A percentile compares a stretch with the other conserved stretches of the same genome.
These are phyloP conservation scores for Cyberlindnera veronae DNA, from an alignment of 805 yeast species.

Conservation along the genomic window DNA sequence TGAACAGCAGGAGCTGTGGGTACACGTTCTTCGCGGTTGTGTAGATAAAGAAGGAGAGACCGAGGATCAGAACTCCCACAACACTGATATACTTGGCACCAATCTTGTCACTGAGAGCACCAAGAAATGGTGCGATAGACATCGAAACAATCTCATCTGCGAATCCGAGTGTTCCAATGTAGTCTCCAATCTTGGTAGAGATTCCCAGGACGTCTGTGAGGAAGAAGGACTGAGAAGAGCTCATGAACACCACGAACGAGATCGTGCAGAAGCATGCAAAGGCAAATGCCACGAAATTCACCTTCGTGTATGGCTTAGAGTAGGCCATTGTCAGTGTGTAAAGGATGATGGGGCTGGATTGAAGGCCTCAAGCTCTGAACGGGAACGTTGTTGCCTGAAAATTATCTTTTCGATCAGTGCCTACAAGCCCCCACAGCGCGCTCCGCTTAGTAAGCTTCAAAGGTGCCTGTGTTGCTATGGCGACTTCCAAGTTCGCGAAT, in stretches of 20 bases:
- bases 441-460: too few species aligned
- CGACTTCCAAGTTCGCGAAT: too few species aligned
- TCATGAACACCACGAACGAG: conserved; percentile 40
- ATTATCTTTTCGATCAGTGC: conserved; percentile 4
- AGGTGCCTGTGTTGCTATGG: too few species aligned
- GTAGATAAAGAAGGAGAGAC: conserved; percentile 45
- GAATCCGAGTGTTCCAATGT: conserved; percentile 48
- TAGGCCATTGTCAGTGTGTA: conserved; percentile 11
- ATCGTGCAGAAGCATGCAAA: conserved; percentile 38
- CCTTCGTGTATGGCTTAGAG: conserved; percentile 21
- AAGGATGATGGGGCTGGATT: too few species aligned
- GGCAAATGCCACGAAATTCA: conserved; percentile 32
- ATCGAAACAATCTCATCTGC: conserved; percentile 59
- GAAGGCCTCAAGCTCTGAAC: background rate
- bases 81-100: conserved; percentile 55
- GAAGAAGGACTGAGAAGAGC: conserved; percentile 43
- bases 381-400: background rate
- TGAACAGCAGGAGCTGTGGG: conserved; percentile 47
- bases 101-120: conserved; percentile 57
- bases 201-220: conserved; percentile 35
- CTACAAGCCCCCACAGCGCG: background rate
- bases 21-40: conserved; percentile 43
- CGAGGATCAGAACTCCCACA: conserved; percentile 45
- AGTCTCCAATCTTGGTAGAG: conserved; percentile 36
- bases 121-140: conserved; percentile 55